phyloP scores from a whole-genome alignment of 345 rosid genomes.

The Hibiscus tridactylites region DNA sequence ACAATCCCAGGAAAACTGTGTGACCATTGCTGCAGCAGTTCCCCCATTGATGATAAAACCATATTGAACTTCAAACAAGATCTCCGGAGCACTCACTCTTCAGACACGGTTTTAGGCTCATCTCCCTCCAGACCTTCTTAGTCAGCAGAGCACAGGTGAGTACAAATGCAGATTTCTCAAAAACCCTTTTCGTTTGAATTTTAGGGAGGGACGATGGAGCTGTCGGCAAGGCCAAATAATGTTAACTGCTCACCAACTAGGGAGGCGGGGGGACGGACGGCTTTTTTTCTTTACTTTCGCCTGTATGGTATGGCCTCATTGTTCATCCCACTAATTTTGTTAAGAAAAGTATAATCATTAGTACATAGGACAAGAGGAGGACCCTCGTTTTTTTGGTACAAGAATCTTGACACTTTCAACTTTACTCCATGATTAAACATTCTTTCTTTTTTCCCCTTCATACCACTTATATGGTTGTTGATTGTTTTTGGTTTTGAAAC shows the following conservation, averaged over 20 bases:
- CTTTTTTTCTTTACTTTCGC: constrained; percentile 2
- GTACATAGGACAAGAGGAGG: constrained; percentile 13
- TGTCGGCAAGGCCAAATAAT: constrained; percentile 27
- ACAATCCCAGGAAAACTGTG: background rate
- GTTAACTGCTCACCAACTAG: constrained; percentile 40
- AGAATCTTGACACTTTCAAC: constrained; percentile 40
- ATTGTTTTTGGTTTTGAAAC: constrained; percentile 19
- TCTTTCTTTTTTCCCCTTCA: constrained; percentile 10
- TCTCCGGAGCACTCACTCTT: background rate
- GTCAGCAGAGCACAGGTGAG: too few relatives aligned
- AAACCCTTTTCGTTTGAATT: constrained; percentile 14
- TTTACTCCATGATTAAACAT: constrained; percentile 19
- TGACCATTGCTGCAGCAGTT: background rate
- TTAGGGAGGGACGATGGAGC: constrained; percentile 15
- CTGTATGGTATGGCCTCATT: constrained; percentile 32
- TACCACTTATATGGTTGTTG: constrained; percentile 17
- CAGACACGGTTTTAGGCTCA: background rate
- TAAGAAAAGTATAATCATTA: constrained; percentile 23
- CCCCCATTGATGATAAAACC: background rate
- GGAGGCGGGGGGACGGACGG: constrained; percentile 1
- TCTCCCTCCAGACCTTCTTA: background rate
- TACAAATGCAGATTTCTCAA: background rate
- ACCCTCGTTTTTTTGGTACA: constrained; percentile 26
- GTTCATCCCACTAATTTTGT: constrained; percentile 24
- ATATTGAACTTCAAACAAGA: constrained; percentile 1